A percentile compares a stretch with the other conserved stretches of the same genome.
Conservation (phyloP, 345 rosid genomes). For the Erysimum cheiranthoides region DNA sequence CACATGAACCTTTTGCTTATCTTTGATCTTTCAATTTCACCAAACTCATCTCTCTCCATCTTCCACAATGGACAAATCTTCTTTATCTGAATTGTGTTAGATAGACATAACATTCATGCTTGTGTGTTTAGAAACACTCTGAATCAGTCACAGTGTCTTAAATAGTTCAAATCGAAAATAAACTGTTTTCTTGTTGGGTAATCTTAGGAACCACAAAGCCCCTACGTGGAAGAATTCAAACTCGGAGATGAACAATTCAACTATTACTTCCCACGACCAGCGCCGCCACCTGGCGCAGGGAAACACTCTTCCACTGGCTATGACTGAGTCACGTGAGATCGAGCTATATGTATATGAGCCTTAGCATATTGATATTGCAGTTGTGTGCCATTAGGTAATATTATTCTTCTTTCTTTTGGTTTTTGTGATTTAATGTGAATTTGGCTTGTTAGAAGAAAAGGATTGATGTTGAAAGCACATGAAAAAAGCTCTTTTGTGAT, state of each 20-base stretch:
- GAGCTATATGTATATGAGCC: not conserved
- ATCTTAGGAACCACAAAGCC: conserved; percentile 54
- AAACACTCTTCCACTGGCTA: not conserved
- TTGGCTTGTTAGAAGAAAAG: conserved; percentile 21
- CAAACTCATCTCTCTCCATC: not conserved
- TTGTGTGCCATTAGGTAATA: conserved; percentile 14
- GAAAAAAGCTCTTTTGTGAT: conserved; percentile 1
- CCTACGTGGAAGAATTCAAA: conserved; percentile 78
- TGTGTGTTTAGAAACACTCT: conserved; percentile 13
- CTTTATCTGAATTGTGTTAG: conserved; percentile 25
- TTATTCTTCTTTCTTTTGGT: not conserved
- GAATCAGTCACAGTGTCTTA: not conserved
- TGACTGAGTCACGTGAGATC: not conserved
- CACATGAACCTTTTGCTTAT: conserved; percentile 10
- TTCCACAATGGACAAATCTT: conserved; percentile 13
- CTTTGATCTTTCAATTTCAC: not conserved
- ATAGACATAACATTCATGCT: conserved; percentile 15
- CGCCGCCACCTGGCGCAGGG: conserved; percentile 75
- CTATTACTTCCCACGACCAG: conserved; percentile 66
- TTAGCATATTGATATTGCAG: conserved; percentile 20
- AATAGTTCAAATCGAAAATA: not conserved
- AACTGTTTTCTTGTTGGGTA: conserved; percentile 24
- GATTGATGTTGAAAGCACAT: conserved; percentile 24
- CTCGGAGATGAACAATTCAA: conserved; percentile 45
- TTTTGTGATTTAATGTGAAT: conserved; percentile 4